phyloP scores from a whole-genome alignment of 2,329 filamentous ascomycete genomes.

The Eurotiales sp. region DNA sequence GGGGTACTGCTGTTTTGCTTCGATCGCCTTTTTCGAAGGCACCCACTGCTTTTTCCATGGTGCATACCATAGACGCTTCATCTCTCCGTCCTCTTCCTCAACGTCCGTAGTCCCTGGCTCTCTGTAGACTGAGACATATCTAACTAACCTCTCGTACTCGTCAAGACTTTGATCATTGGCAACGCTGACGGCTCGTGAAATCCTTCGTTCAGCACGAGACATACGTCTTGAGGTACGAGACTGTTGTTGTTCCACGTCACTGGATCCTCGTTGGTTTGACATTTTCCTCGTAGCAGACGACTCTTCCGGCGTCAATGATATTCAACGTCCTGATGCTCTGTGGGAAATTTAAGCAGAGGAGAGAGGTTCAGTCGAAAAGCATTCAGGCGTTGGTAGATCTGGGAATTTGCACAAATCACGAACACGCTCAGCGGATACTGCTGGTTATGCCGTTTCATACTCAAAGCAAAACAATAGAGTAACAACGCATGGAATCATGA shows the following conservation, averaged over 20 bases:
- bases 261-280: conserved; percentile 6
- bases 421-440: conserved; percentile 1
- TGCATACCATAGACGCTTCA: conserved; percentile 58
- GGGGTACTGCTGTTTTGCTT: conserved; percentile 45
- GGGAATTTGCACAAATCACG: background rate
- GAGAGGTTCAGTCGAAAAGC: background rate
- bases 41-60: conserved; percentile 49
- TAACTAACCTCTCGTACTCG: conserved; percentile 64
- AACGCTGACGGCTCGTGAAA: conserved; percentile 23
- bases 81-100: conserved; percentile 38
- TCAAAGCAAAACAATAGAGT: background rate
- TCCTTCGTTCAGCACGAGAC: conserved; percentile 28
- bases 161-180: conserved; percentile 40
- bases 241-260: conserved; percentile 12
- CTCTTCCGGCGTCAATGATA: background rate
- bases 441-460: background rate
- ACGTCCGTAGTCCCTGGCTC: conserved; percentile 46
- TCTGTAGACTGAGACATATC: conserved; percentile 64
- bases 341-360: too few species aligned
- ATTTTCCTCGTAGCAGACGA: background rate
- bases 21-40: conserved; percentile 21
- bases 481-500: background rate
- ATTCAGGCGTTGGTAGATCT: background rate
- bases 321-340: background rate
- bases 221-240: conserved; percentile 24